These are phyloP conservation scores for Fusarium sp. DNA, from an alignment of 2,329 filamentous ascomycete species.

Conservation along the genomic window DNA sequence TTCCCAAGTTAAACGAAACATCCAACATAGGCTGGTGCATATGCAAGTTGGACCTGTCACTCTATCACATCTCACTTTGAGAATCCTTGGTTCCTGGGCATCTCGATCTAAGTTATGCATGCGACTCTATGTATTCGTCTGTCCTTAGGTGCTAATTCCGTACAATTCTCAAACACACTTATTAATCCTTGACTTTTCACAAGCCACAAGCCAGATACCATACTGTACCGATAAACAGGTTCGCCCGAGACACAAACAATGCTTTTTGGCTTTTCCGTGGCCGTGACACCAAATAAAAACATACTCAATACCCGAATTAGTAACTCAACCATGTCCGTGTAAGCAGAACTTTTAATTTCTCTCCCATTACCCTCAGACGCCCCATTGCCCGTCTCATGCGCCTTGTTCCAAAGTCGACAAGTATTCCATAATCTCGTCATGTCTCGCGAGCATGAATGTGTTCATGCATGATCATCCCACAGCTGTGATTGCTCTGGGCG, in stretches of 20 bases:
- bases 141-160: constrained; percentile 12
- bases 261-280: constrained; percentile 38
- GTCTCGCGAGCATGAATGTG: constrained; percentile 5
- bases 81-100: constrained; percentile 13
- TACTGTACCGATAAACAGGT: constrained; percentile 24
- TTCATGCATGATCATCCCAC: constrained; percentile 5
- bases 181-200: constrained; percentile 25
- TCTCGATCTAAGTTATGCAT: constrained; percentile 18
- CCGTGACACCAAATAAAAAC: constrained; percentile 37
- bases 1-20: constrained; percentile 5
- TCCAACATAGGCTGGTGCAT: constrained; percentile 6
- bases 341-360: constrained; percentile 32
- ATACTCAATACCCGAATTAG: constrained; percentile 33
- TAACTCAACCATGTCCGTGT: constrained; percentile 24
- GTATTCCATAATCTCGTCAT: constrained; percentile 21
- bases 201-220: constrained; percentile 11
- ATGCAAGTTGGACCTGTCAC: constrained; percentile 10
- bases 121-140: constrained; percentile 22
- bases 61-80: constrained; percentile 31
- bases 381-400: constrained; percentile 29
- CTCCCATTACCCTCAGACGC: constrained; percentile 19
- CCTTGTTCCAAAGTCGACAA: constrained; percentile 24
- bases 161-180: constrained; percentile 9
- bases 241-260: constrained; percentile 31
- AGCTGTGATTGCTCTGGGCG: neutral